These are phyloP conservation scores for Zopfochytrium polystomum DNA, from an alignment of 371 early-diverging fungal species.

Conservation along the genomic window DNA sequence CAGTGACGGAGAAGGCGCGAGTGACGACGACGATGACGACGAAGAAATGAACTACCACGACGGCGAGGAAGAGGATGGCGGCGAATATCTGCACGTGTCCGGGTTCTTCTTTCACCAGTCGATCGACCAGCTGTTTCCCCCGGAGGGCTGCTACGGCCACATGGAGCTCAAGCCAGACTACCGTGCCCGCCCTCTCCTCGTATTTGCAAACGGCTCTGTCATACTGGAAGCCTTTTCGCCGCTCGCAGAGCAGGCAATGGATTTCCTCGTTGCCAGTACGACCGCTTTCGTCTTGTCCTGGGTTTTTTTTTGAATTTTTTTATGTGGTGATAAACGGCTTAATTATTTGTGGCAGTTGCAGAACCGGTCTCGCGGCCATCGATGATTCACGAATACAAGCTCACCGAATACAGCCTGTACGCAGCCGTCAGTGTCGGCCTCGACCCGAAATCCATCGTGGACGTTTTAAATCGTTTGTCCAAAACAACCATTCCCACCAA, in stretches of 20 bases:
- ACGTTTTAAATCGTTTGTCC: slow-evolving; percentile 69
- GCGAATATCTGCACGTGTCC: too few relatives aligned
- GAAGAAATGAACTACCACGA: too few relatives aligned
- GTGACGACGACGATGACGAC: too few relatives aligned
- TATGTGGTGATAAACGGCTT: not conserved
- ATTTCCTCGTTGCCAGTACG: slow-evolving; percentile 87
- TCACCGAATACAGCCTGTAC: slow-evolving; percentile 97
- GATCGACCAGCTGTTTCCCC: too few relatives aligned
- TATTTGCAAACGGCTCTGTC: too few relatives aligned
- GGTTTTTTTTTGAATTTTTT: slow-evolving; percentile 34
- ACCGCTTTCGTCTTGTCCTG: slow-evolving; percentile 76
- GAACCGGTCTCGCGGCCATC: slow-evolving; percentile 72
- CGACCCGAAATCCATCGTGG: slow-evolving; percentile 92
- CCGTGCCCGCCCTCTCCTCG: too few relatives aligned
- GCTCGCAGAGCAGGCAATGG: slow-evolving; percentile 93
- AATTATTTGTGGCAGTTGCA: slow-evolving; percentile 23
- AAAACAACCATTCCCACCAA: slow-evolving; percentile 69
- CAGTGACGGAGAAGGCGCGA: too few relatives aligned
- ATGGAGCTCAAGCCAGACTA: too few relatives aligned
- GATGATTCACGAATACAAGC: slow-evolving; percentile 96
- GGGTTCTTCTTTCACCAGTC: too few relatives aligned
- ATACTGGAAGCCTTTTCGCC: slow-evolving; percentile 97
- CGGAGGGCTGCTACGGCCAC: too few relatives aligned
- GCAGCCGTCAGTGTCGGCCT: slow-evolving; percentile 99
- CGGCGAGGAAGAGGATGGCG: too few relatives aligned